Base-by-base conservation (phyloP, 495 filamentous ascomycete genomes). In the Hapsidospora chrysogenum region DNA sequence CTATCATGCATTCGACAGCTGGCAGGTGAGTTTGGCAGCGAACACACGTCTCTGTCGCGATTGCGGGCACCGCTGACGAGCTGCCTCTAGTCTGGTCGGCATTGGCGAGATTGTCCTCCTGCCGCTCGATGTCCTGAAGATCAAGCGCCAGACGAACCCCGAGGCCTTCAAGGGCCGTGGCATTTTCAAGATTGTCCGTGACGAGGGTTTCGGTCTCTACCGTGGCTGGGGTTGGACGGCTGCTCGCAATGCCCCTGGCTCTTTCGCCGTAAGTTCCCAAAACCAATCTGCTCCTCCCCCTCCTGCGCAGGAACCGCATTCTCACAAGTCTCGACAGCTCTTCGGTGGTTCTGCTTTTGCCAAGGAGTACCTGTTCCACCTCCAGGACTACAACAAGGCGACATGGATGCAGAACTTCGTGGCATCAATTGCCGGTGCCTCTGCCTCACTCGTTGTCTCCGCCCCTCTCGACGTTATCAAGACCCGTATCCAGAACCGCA, bases 121-220 rank as follows among this genome's bases (percentile, higher is more conserved):
- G 16, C 89, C 89, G 28, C 71, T 99, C 21, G 89, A 99, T 47
- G 89, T 99, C 9, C 67, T 99, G 17, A 99, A 99, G 70, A 99
- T 99, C 66, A 96, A 96, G 69, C 79, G 89, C 45, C 89, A 99
- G 62, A 99, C 89, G 25, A 99, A 99, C 69, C 89, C 89, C 21
- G 89, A 95, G 48, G 85, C 89, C 29, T 99, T 99, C 73, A 70
- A 85, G 39, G 86, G 87, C 44, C 79, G 89, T 48, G 92, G 92
- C 33, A 64, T 96, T 14, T 68, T 95, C 51, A 74, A 70, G 55
- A 95, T 99, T 36, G 65, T 99, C 40, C 62, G 68, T 34, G 89
- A 99, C 57, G 89, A 99, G 54, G 92, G 89, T 21, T 87, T 96
- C 54, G 85, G 85, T 23, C 62, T 99, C 29, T 99, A 99, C 63